phyloP scores from a whole-genome alignment of 2,329 filamentous ascomycete species.

The Aspergillus latus region DNA sequence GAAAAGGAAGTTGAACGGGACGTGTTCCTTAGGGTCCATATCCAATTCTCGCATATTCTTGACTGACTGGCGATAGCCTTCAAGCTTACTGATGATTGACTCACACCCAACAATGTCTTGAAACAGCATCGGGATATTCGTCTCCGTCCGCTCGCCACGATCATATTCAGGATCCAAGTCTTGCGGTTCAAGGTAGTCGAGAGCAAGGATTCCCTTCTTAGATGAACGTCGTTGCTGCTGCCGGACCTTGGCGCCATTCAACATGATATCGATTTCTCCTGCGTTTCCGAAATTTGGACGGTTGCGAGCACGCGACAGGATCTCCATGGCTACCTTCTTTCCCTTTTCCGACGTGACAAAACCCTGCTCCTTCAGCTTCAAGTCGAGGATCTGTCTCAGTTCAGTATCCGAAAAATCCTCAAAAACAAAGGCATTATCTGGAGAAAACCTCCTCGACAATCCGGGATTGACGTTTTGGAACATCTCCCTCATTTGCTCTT shows the following conservation, averaged over 20 bases:
- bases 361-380: slow-evolving; percentile 61
- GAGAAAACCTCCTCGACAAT: slow-evolving; percentile 63
- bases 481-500: slow-evolving; percentile 68
- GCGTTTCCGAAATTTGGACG: slow-evolving; percentile 70
- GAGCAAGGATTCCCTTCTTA: neutral
- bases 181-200: slow-evolving; percentile 37
- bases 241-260: slow-evolving; percentile 56
- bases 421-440: slow-evolving; percentile 65
- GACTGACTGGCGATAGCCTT: slow-evolving; percentile 56
- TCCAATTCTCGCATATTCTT: slow-evolving; percentile 52
- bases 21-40: slow-evolving; percentile 57
- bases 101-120: slow-evolving; percentile 60
- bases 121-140: slow-evolving; percentile 14
- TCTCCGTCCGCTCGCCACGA: slow-evolving; percentile 8
- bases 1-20: slow-evolving; percentile 70
- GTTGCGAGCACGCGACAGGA: slow-evolving; percentile 62
- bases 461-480: slow-evolving; percentile 73
- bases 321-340: slow-evolving; percentile 56
- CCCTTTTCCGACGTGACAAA: slow-evolving; percentile 55
- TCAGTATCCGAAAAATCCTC: slow-evolving; percentile 65
- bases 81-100: slow-evolving; percentile 52
- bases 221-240: slow-evolving; percentile 48
- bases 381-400: slow-evolving; percentile 58
- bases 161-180: slow-evolving; percentile 13
- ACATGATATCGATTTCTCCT: slow-evolving; percentile 70